These are phyloP conservation scores for Wallemia ichthyophaga DNA, from an alignment of 1,284 basidiomycete species.

Conservation along the genomic window DNA sequence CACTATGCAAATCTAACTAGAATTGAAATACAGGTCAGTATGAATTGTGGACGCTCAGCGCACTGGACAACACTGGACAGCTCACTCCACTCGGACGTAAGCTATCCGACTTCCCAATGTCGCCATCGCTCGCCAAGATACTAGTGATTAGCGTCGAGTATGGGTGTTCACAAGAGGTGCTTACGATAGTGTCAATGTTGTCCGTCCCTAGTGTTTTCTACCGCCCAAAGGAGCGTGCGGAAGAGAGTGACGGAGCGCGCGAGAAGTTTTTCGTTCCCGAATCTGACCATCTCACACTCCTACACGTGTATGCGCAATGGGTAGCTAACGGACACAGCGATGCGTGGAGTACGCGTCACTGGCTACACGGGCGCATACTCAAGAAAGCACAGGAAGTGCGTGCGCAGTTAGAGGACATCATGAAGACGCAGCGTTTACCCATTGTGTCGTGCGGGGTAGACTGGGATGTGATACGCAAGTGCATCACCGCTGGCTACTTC, in stretches of 20 bases:
- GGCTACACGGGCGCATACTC: conserved; percentile 81
- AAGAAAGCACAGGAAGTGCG: conserved; percentile 91
- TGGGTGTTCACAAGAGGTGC: conserved; percentile 74
- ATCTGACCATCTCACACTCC: conserved; percentile 76
- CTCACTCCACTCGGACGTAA: conserved; percentile 69
- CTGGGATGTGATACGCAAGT: conserved; percentile 81
- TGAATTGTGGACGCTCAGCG: conserved; percentile 92
- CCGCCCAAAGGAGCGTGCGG: conserved; percentile 73
- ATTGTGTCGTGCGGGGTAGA: conserved; percentile 71
- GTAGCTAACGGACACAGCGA: conserved; percentile 77
- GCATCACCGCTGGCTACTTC: conserved; percentile 93
- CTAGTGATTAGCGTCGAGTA: conserved; percentile 82
- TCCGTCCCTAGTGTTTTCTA: conserved; percentile 93
- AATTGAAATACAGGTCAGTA: conserved; percentile 23
- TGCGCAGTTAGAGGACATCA: conserved; percentile 84
- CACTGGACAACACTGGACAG: conserved; percentile 89
- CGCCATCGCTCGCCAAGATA: conserved; percentile 94
- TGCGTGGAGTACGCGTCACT: conserved; percentile 78
- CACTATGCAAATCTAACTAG: too few species aligned
- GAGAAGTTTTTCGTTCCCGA: conserved; percentile 98
- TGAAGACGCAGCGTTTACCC: conserved; percentile 90
- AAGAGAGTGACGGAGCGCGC: conserved; percentile 80
- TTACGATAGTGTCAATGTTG: conserved; percentile 96
- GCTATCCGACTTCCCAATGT: conserved; percentile 98
- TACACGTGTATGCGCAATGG: conserved; percentile 97